Evolutionary conservation across 2,329 filamentous ascomycete species (phyloP).

Genomic region (Apiospora marii): DNA sequence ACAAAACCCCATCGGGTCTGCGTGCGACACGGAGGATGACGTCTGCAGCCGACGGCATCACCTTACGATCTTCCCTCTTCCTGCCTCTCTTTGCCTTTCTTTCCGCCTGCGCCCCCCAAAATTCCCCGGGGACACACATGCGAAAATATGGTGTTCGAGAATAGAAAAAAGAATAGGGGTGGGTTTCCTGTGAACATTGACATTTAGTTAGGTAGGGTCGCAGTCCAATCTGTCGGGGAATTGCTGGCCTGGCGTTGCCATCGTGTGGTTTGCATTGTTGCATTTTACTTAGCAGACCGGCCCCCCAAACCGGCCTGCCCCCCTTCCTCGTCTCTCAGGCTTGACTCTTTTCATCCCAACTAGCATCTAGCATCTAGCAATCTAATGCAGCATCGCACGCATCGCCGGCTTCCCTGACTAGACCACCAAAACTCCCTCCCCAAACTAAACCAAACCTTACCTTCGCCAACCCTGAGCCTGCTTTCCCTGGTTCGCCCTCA

Average conservation of each 20-base stretch:
- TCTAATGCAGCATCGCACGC: constrained; percentile 15
- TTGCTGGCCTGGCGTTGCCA: not conserved
- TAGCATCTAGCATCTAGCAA: not conserved
- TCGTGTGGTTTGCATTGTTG: not conserved
- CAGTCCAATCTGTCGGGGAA: not conserved
- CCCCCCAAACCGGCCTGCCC: not conserved
- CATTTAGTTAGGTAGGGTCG: not conserved
- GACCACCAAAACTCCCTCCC: not conserved
- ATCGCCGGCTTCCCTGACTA: constrained; percentile 12
- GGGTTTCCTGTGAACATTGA: not conserved
- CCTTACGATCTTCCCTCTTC: not conserved
- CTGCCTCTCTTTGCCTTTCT: not conserved
- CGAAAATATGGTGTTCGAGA: not conserved
- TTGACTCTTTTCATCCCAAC: constrained; percentile 17
- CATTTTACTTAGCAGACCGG: not conserved
- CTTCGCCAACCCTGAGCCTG: not conserved
- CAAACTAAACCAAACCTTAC: constrained; percentile 10
- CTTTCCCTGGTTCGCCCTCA: not conserved
- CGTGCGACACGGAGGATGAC: constrained; percentile 12
- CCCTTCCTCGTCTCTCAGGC: not conserved
- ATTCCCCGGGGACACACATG: too few relatives aligned
- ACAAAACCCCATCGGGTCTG: not conserved
- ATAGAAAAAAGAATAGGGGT: not conserved
- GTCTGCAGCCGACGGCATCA: not conserved
- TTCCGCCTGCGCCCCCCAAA: not conserved